phyloP scores from a whole-genome alignment of 371 early-diverging fungal genomes.

The Saksenaea oblongispora region DNA sequence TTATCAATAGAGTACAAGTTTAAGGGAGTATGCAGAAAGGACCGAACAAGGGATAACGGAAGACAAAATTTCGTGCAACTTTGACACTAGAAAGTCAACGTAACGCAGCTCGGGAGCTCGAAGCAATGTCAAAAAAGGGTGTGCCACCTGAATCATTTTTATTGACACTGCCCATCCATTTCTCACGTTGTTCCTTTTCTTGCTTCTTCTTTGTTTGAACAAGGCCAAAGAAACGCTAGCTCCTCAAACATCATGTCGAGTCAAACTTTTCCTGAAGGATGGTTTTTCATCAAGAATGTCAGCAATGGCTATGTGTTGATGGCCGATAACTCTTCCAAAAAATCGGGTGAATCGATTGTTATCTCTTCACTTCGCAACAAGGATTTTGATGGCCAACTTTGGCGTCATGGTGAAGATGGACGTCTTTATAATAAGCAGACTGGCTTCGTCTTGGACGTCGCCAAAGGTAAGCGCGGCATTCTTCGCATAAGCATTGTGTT shows the following conservation, averaged over 20 bases:
- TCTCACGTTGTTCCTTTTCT: constrained; percentile 3
- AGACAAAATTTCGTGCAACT: not conserved
- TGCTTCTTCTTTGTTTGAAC: not conserved
- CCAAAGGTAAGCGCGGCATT: constrained; percentile 42
- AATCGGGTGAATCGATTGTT: constrained; percentile 33
- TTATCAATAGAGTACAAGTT: not conserved
- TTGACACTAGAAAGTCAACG: not conserved
- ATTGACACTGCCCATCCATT: not conserved
- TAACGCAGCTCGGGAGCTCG: not conserved
- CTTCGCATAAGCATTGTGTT: not conserved
- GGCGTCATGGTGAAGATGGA: constrained; percentile 57
- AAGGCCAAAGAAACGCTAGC: not conserved
- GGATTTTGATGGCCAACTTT: constrained; percentile 48
- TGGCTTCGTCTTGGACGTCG: constrained; percentile 57
- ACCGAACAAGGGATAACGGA: not conserved
- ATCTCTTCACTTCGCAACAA: constrained; percentile 41
- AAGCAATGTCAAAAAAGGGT: not conserved
- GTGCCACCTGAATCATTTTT: not conserved
- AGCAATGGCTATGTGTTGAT: constrained; percentile 55
- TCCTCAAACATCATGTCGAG: not conserved
- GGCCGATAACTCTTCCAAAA: constrained; percentile 34
- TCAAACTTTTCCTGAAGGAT: constrained; percentile 47
- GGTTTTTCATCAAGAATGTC: constrained; percentile 64
- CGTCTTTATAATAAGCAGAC: constrained; percentile 58
- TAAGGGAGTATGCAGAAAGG: not conserved